A percentile compares a stretch with the other conserved stretches of the same genome.
Conservation (phyloP, 768 basidiomycete genomes). For the Melanogaster broomeanus region DNA sequence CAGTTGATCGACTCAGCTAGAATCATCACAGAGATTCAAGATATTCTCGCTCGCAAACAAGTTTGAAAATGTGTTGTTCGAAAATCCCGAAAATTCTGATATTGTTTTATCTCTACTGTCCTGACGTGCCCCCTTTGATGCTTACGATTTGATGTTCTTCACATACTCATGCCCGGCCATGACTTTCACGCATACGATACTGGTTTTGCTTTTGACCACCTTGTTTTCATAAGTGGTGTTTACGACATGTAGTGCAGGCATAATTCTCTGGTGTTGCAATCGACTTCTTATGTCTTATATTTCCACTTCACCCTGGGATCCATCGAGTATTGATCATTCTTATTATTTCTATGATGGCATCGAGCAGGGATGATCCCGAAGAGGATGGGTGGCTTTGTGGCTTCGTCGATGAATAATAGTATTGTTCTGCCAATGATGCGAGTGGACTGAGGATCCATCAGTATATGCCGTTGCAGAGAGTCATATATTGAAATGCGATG, state of each 20-base stretch:
- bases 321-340: no score
- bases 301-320: no score
- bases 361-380: no score
- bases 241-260: constrained; percentile 24
- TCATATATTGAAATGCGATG: no score
- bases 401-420: no score
- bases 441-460: no score
- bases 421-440: no score
- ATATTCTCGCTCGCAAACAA: constrained; percentile 55
- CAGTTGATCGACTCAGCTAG: constrained; percentile 68
- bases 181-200: constrained; percentile 17
- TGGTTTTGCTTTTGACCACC: constrained; percentile 11
- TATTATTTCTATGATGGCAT: no score
- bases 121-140: constrained; percentile 2
- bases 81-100: constrained; percentile 1
- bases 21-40: constrained; percentile 74
- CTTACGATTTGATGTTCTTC: constrained; percentile 1
- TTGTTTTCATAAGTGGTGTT: constrained; percentile 3
- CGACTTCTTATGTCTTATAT: neutral
- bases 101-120: constrained; percentile 3
- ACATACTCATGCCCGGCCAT: constrained; percentile 27
- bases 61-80: constrained; percentile 8
- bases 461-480: no score
- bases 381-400: no score
- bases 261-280: constrained; percentile 15